A percentile compares a stretch with the other conserved stretches of the same genome.
Conservation (phyloP, 2,329 filamentous ascomycete species). For the Hypoxylon sp. region DNA sequence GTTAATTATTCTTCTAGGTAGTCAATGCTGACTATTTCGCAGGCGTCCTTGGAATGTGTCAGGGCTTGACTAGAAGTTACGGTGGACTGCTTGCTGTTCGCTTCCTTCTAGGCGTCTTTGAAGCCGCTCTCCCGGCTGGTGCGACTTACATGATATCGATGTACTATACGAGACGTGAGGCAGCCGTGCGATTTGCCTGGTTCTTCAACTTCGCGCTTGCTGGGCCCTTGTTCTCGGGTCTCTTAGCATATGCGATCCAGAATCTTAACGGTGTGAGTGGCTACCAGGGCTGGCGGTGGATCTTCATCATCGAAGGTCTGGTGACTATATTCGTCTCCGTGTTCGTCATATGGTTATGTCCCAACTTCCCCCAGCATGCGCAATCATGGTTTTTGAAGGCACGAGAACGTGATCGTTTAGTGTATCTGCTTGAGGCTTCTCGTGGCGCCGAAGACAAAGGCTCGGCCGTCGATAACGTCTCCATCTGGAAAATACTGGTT, state of each 20-base stretch:
- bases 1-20: background rate
- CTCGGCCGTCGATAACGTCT: slow-evolving; percentile 45
- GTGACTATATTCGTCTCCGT: slow-evolving; percentile 46
- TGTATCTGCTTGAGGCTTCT: slow-evolving; percentile 46
- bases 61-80: slow-evolving; percentile 59
- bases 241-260: slow-evolving; percentile 60
- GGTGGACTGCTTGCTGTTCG: slow-evolving; percentile 54
- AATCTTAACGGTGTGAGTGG: slow-evolving; percentile 59
- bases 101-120: slow-evolving; percentile 84
- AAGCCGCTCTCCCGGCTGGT: slow-evolving; percentile 59
- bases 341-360: slow-evolving; percentile 46
- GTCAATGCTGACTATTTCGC: slow-evolving; percentile 23
- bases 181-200: slow-evolving; percentile 51
- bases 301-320: slow-evolving; percentile 60
- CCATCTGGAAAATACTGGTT: slow-evolving; percentile 48
- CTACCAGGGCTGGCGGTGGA: slow-evolving; percentile 61
- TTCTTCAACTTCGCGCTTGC: slow-evolving; percentile 57
- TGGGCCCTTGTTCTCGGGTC: slow-evolving; percentile 58
- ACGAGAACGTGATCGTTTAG: slow-evolving; percentile 46
- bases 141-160: slow-evolving; percentile 52
- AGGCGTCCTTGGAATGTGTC: slow-evolving; percentile 60
- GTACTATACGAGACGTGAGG: slow-evolving; percentile 51
- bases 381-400: slow-evolving; percentile 51
- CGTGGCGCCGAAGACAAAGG: slow-evolving; percentile 48
- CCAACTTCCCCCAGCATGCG: slow-evolving; percentile 51